Base-by-base conservation (phyloP, 164 flowering plant species). In the Berberis thunbergii region DNA sequence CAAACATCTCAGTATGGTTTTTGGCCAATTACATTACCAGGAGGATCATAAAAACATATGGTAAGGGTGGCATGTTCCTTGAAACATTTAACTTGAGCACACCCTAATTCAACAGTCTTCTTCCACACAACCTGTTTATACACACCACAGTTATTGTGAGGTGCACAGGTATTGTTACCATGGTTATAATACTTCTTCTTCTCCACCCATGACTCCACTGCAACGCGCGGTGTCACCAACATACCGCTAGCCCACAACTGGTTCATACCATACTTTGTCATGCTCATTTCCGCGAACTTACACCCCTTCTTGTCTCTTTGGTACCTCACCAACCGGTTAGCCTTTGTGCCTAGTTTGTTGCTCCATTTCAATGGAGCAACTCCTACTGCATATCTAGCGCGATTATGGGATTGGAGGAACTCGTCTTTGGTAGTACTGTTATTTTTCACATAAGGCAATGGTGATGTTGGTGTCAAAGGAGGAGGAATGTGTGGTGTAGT, bases 51-150 rank as follows among this genome's bases (percentile, higher is more conserved):
- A 53, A 77, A 80, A 56, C 95, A 88, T 1, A 88, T 72, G 5
- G 89, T 77, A 26, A 88, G 68, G 45, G 62, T 73, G 2, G 71
- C 60, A 10, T 43, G 43, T 1, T 72, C 73, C 68, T 73, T 72
- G 0, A 26, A 64, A 68, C 95, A 88, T 0, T 60, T 53, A 43
- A 80, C 87, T 65, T 80, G 84, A 2, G 85, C 86, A 57, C 95
- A 88, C 39, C 95, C 95, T 60, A 88, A 44, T 50, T 83, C 84
- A 60, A 43, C 1, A 1, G 87, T 64, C 43, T 75, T 79, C 73
- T 63, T 78, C 95, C 95, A 88, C 49, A 88, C 89, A 52, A 88
- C 85, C 77, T 87, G 91, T 4, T 72, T 81, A 62, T 88, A 86
- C 2, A 80, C 85, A 0, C 85, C 86, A 43, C 95, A 88, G 54